A percentile compares a stretch with the other conserved stretches of the same genome.
These are phyloP conservation scores for Ormosia emarginata DNA, from an alignment of 306 rosid species.

Conservation along the genomic window DNA sequence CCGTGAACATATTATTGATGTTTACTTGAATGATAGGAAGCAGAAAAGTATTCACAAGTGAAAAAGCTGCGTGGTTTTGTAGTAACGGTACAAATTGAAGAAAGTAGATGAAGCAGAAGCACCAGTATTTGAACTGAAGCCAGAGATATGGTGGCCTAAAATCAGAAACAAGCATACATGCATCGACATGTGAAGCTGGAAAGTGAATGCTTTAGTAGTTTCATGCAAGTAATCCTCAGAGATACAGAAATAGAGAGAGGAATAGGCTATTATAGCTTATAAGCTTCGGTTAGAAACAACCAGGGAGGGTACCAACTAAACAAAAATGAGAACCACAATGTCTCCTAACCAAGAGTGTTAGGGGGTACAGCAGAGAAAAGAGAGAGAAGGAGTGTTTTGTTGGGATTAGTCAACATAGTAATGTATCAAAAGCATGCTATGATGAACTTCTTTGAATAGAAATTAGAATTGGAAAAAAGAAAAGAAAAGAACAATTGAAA, in stretches of 20 bases:
- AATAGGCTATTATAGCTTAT: neutral
- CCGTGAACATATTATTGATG: constrained; percentile 26
- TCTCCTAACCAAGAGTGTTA: constrained; percentile 33
- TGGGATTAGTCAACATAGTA: constrained; percentile 91
- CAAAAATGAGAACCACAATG: constrained; percentile 32
- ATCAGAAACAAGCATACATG: constrained; percentile 27
- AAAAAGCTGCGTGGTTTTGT: constrained; percentile 24
- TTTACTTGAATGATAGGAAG: constrained; percentile 29
- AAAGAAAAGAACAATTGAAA: neutral
- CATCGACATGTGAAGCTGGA: constrained; percentile 30
- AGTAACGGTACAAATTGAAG: constrained; percentile 22
- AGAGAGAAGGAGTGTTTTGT: constrained; percentile 40
- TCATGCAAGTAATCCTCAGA: constrained; percentile 57
- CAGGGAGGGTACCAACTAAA: constrained; percentile 39
- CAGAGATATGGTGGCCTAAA: constrained; percentile 23
- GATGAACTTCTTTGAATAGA: constrained; percentile 54
- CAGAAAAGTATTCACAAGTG: constrained; percentile 21
- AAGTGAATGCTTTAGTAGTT: constrained; percentile 34
- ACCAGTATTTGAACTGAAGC: constrained; percentile 19
- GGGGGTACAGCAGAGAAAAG: constrained; percentile 28
- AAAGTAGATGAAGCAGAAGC: constrained; percentile 37
- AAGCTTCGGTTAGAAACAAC: constrained; percentile 22
- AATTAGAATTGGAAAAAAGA: constrained; percentile 8
- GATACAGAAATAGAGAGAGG: constrained; percentile 30
- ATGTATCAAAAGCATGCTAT: constrained; percentile 77